A percentile compares a stretch with the other conserved stretches of the same genome.
Conservation (phyloP, 495 filamentous ascomycete species). For the Aspergillus olivimuriae region DNA sequence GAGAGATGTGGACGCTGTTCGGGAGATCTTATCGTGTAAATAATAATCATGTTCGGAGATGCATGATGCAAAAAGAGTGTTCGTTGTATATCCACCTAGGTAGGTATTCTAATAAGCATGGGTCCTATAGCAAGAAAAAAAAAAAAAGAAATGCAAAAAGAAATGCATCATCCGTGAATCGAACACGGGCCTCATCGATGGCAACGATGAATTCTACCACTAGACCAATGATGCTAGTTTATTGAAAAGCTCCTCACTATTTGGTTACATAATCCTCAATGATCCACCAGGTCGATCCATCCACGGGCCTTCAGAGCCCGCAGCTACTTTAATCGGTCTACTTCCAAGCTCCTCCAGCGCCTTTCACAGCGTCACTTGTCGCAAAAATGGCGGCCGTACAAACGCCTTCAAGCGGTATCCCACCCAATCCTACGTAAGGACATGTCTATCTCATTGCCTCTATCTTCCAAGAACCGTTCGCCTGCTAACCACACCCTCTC, state of each 20-base stretch:
- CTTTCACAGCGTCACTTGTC: constrained; percentile 23
- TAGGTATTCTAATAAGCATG: no score
- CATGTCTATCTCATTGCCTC: neutral
- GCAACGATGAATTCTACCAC: constrained; percentile 57
- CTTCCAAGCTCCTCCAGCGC: no score
- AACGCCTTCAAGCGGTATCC: constrained; percentile 19
- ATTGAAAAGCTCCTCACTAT: neutral
- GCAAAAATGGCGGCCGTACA: constrained; percentile 36
- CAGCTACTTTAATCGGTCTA: no score
- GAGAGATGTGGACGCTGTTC: constrained; percentile 26
- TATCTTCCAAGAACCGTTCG: neutral
- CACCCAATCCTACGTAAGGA: constrained; percentile 47
- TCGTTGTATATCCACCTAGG: no score
- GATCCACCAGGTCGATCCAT: constrained; percentile 13
- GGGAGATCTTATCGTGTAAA: constrained; percentile 13
- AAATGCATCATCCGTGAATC: constrained; percentile 52
- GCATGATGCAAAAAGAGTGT: no score
- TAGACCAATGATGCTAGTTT: constrained; percentile 48
- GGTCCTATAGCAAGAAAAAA: constrained; percentile 6
- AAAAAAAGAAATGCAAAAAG: constrained; percentile 19
- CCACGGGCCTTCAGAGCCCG: neutral
- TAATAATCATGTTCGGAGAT: constrained; percentile 1
- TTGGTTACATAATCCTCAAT: neutral
- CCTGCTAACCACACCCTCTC: constrained; percentile 15
- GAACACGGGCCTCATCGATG: constrained; percentile 55